phyloP scores from a whole-genome alignment of 2,329 filamentous ascomycete species.

The Fusarium longipes region DNA sequence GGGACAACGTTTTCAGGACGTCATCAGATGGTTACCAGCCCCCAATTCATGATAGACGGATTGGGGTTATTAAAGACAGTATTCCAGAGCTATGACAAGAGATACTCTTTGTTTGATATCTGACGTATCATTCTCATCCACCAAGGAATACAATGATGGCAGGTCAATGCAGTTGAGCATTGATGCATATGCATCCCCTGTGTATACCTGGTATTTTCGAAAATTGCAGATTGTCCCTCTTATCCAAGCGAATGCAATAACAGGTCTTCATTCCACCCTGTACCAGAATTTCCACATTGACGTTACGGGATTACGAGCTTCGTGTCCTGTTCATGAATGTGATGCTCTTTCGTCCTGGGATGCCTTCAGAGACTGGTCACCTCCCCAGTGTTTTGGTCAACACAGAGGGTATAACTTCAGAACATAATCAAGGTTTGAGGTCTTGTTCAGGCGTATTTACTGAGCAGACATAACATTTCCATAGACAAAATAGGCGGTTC shows the following conservation, averaged over 20 bases:
- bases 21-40: conserved; percentile 7
- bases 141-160: not conserved
- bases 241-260: not conserved
- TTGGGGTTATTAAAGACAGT: not conserved
- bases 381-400: conserved; percentile 1
- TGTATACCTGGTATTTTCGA: not conserved
- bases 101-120: not conserved
- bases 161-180: not conserved
- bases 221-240: not conserved
- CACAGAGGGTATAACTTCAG: conserved; percentile 5
- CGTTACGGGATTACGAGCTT: conserved; percentile 8
- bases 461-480: not conserved
- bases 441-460: not conserved
- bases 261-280: not conserved
- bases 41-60: not conserved
- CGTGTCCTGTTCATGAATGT: not conserved
- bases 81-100: not conserved
- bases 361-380: conserved; percentile 12
- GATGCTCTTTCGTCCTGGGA: conserved; percentile 9
- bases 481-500: not conserved
- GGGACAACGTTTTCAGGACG: not conserved
- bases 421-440: not conserved
- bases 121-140: not conserved
- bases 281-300: conserved; percentile 1
- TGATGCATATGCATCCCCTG: not conserved